A percentile compares a stretch with the other conserved stretches of the same genome.
Conservation (phyloP, 345 rosid genomes). For the Bruguiera sexangula region DNA sequence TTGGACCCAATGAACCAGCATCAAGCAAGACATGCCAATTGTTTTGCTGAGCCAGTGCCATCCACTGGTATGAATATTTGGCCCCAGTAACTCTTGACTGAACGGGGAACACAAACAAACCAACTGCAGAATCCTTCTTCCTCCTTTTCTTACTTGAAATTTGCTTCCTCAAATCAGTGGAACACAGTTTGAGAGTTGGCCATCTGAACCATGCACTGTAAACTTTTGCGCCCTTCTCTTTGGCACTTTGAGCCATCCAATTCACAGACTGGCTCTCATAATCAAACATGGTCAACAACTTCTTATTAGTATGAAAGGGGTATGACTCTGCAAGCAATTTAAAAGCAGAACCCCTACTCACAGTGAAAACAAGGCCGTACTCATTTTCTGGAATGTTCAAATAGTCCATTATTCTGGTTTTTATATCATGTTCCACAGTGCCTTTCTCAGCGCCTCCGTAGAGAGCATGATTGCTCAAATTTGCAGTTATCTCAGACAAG, state of each 20-base stretch:
- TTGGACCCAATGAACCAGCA: slow-evolving; percentile 98
- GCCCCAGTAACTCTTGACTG: slow-evolving; percentile 97
- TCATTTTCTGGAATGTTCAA: slow-evolving; percentile 95
- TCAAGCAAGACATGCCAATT: slow-evolving; percentile 99
- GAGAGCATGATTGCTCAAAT: slow-evolving; percentile 90
- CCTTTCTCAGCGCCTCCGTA: slow-evolving; percentile 92
- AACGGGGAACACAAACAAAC: slow-evolving; percentile 94
- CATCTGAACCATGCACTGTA: slow-evolving; percentile 93
- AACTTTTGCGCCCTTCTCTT: slow-evolving; percentile 90
- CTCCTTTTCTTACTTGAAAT: slow-evolving; percentile 73
- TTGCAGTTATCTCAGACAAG: slow-evolving; percentile 90
- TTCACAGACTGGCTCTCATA: slow-evolving; percentile 94
- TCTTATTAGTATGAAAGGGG: slow-evolving; percentile 94
- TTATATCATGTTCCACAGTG: slow-evolving; percentile 82
- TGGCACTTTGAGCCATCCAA: slow-evolving; percentile 98
- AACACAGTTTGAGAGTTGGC: slow-evolving; percentile 97
- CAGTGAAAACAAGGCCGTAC: slow-evolving; percentile 97
- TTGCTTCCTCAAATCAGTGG: slow-evolving; percentile 88
- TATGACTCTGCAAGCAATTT: slow-evolving; percentile 90
- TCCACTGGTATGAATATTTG: slow-evolving; percentile 98
- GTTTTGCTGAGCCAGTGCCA: slow-evolving; percentile 98
- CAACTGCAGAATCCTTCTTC: slow-evolving; percentile 85
- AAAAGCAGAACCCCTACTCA: slow-evolving; percentile 96
- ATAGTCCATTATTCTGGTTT: slow-evolving; percentile 90
- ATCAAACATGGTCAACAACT: slow-evolving; percentile 95